Percentiles rank a stretch among this genome's conserved stretches.
Conservation (phyloP, 1,284 basidiomycete species). For the Malassezia globosa region DNA sequence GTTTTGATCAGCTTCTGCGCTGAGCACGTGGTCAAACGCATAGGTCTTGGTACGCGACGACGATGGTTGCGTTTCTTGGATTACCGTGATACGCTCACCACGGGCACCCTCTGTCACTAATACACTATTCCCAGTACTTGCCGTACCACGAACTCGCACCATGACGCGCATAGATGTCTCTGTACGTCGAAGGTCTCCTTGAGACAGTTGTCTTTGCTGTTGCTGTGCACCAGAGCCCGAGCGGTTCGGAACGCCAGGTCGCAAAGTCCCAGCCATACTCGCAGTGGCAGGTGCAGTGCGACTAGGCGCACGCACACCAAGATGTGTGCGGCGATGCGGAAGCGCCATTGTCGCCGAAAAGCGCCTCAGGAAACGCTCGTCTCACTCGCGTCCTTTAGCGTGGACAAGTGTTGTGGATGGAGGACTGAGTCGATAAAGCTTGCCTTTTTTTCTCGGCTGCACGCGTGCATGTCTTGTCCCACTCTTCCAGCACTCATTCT, state of each 20-base stretch:
- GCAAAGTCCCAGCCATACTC: not conserved
- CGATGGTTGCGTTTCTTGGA: not conserved
- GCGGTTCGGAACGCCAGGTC: not conserved
- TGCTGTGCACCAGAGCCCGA: not conserved
- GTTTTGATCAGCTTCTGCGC: conserved; percentile 90
- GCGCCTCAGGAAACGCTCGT: conserved; percentile 5
- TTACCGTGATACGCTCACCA: not conserved
- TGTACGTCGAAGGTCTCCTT: not conserved
- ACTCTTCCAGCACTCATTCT: too few relatives aligned
- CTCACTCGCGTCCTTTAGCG: too few relatives aligned
- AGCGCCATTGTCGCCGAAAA: not conserved
- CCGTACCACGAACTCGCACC: conserved; percentile 30
- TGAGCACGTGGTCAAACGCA: conserved; percentile 57
- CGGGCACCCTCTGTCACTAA: conserved; percentile 11
- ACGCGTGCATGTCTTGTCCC: too few relatives aligned
- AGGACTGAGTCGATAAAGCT: too few relatives aligned
- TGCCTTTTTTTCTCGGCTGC: not conserved
- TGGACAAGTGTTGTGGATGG: too few relatives aligned
- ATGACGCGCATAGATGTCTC: conserved; percentile 43
- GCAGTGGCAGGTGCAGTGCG: conserved; percentile 11
- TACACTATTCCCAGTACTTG: not conserved
- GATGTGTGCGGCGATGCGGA: conserved; percentile 6
- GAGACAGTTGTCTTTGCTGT: too few relatives aligned
- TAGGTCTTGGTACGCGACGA: conserved; percentile 34
- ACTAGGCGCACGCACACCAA: conserved; percentile 8